Evolutionary conservation across 495 filamentous ascomycete species (phyloP).

Genomic region (Trichocladium uniseriatum): DNA sequence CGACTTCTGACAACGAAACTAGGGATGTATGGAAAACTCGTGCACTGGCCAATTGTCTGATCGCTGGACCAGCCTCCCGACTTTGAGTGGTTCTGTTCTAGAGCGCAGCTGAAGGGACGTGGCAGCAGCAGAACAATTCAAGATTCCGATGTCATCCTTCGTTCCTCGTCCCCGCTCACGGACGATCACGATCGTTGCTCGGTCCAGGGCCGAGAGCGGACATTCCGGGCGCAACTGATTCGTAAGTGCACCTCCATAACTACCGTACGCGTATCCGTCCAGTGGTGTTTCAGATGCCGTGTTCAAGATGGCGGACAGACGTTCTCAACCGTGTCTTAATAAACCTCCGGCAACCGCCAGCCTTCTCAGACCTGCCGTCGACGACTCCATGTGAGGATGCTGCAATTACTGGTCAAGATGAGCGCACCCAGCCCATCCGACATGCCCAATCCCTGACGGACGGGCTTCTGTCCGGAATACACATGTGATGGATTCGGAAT

Average conservation of each 20-base stretch:
- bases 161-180: neutral
- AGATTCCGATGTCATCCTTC: neutral
- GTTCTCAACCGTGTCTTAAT: slow-evolving; percentile 1
- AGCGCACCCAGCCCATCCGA: neutral
- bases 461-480: too few species aligned
- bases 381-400: too few species aligned
- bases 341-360: neutral
- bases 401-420: neutral
- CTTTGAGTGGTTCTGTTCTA: too few species aligned
- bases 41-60: too few species aligned
- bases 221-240: neutral
- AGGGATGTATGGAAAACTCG: too few species aligned
- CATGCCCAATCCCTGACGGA: neutral
- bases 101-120: too few species aligned
- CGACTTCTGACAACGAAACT: too few species aligned
- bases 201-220: too few species aligned
- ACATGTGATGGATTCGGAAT: too few species aligned
- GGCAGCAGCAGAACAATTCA: neutral
- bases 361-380: too few species aligned
- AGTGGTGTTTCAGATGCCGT: slow-evolving; percentile 3
- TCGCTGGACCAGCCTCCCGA: too few species aligned
- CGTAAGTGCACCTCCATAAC: neutral
- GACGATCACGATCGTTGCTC: too few species aligned
- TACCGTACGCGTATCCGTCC: neutral
- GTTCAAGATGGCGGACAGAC: neutral